Base-by-base conservation (phyloP, 139 green algal species). In the Chlamydomonas eustigma region DNA sequence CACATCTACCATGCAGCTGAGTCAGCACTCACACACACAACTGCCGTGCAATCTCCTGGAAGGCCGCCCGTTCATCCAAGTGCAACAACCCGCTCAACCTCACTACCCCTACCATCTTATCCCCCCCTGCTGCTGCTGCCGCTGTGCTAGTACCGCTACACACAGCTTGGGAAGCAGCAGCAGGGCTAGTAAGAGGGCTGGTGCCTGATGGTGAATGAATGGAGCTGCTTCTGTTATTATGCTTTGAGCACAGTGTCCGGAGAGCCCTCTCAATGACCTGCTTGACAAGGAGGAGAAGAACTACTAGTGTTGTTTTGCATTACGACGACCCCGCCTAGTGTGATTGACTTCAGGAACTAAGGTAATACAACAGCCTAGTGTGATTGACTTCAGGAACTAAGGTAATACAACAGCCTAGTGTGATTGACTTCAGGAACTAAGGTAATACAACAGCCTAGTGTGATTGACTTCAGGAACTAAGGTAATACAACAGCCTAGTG, bases 21-120 rank as follows among this genome's bases (percentile, higher is more conserved):
- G 24, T 6, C 63, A 25, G 32, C 36, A 73, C 82, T 63, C 72
- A 88, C 85, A 76, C 74, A 79, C 90, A 94, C 35, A 95, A 84
- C 82, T 94, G 91, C 5, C 88, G 75, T 0, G 91, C 88, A 35
- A 89, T 87, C 77, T 95, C 89, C 50, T 78, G 58, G 65, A 97
- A 94, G 0, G 89, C 92, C 1, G 65, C 68, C 0, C 87, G 75
- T 66, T 96, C 92, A 2, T 95, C 90, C 0, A 76, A 67, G 73
- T 95, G 89, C 39, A 90, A 70, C 50, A 87, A 69, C 0, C 91
- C 91, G 31, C 66, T 82, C n/a, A 97, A 78, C 25, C 89, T 84
- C 38, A 97, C 87, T 4, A 94, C 83, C 3, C 86, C 92, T 30
- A 97, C 70, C 2, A 36, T 81, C 63, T 85, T 85, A 1, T 32